Evolutionary conservation across 2,329 filamentous ascomycete species (phyloP), one percentile per base, ranked within the genome.

Genomic region (Trichoderma sp.): DNA sequence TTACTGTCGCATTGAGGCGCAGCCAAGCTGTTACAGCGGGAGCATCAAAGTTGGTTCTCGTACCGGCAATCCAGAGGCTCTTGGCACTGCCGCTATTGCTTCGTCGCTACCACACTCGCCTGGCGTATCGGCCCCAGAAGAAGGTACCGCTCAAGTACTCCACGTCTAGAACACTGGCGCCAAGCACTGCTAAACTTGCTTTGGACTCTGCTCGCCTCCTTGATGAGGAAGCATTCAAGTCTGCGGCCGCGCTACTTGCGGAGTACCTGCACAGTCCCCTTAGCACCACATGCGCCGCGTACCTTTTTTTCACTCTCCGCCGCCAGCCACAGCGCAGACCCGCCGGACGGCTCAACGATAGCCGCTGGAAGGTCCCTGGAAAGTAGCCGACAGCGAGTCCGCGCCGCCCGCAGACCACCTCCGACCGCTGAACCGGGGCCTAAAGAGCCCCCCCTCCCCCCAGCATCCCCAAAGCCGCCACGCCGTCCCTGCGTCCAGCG

Each of bases 401-500:
- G 40, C 40, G 43, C 13, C 52, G 24, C 13, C 27, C 52, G 14
- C n/a, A 47, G 43, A n/a, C 19, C 19, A 47, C 24, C 52, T 31
- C 52, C 19, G 52, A 31, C 5, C 61, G 24, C 49, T 55, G 43
- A 47, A 11, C 19, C 19, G 43, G 40, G 10, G n/a, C 43, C 37
- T 19, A 8, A 19, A 40, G 47, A 21, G 52, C 61, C 16, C 13
- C 21, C 60, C 60, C 47, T 49, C 16, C 13, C 21, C 60, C 60
- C 47, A 21, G 35, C 66, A 53, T 62, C 35, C 66, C 57, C 57
- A 57, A 31, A 62, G 52, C 60, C 68, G 59, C 68, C 59, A 64
- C 64, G 60, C 65, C 60, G 67, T 69, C 67, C 67, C 67, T 68
- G 66, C 67, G 59, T 69, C 67, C 53, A 49, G 47, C 33, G 37